Base-by-base conservation (phyloP, 768 basidiomycete genomes). In the Lactarius akahatsu region DNA sequence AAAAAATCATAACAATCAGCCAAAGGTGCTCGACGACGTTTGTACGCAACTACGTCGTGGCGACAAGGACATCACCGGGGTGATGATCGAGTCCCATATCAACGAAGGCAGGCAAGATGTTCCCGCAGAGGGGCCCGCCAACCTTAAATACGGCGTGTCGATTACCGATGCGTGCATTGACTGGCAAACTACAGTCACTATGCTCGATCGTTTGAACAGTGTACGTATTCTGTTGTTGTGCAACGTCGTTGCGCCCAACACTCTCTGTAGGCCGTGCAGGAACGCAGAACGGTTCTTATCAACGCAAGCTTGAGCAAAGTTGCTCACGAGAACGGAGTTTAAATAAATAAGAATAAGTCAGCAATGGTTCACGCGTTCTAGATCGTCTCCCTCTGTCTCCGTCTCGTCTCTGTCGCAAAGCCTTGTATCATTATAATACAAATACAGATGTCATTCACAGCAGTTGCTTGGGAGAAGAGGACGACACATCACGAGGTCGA, bases 11-110 rank as follows among this genome's bases (percentile, higher is more conserved):
- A 84, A 85, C 73, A 96, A 96, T 78, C 96, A 97, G 77, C 88
- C 94, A 20, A 86, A 86, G 71, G 92, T 94, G 52, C 73, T 92
- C 64, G 83, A 85, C 69, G 77, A 84, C 76, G 84, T 94, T 72
- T 87, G 86, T 76, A 78, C 76, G 3, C 96, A 98, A 77, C 84
- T 98, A 62, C 77, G 76, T 7, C 83, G 83, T 8, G 93, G 93
- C 32, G 79, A 86, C 68, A 81, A 76, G 65, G 80, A 82, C 72
- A 90, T 99, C 77, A 92, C 92, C 5, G 96, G 96, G 56, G 94
- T 98, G 64, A 98, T 99, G 96, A 85, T 99, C 74, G 96, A 99
- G 79, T 92, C 90, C 15, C 91, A 98, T 76, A 88, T 99, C 77
- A 89, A 91, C 73, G 90, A 88, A 59, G 96, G 96, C 23, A 81